A percentile compares a stretch with the other conserved stretches of the same genome.
phyloP scores from a whole-genome alignment of 164 flowering plant species.

The Chimonanthus praecox region DNA sequence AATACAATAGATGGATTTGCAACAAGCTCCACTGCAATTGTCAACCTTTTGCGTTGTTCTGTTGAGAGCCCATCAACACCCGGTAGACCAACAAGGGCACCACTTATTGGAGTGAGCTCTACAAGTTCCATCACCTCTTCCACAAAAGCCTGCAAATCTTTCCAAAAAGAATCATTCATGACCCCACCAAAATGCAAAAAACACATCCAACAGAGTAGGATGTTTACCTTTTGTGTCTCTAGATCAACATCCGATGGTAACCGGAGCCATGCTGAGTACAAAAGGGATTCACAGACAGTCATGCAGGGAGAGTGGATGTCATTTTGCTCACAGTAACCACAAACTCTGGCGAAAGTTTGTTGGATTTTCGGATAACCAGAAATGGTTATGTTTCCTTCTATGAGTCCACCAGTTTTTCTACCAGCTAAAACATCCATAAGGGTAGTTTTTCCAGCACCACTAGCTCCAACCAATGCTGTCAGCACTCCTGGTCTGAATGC shows the following conservation, averaged over 20 bases:
- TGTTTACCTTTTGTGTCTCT: slow-evolving; percentile 70
- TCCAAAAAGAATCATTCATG: slow-evolving; percentile 14
- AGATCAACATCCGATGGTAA: slow-evolving; percentile 65
- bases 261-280: slow-evolving; percentile 95
- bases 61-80: slow-evolving; percentile 96
- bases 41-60: slow-evolving; percentile 91
- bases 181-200: background rate
- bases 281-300: slow-evolving; percentile 84
- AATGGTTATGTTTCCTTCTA: slow-evolving; percentile 78
- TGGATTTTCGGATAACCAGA: slow-evolving; percentile 91
- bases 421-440: slow-evolving; percentile 99
- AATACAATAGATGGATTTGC: slow-evolving; percentile 98
- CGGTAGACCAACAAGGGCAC: slow-evolving; percentile 90
- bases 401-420: slow-evolving; percentile 89
- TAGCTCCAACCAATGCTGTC: slow-evolving; percentile 94
- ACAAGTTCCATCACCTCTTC: slow-evolving; percentile 99
- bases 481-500: slow-evolving; percentile 96
- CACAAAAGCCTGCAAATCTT: slow-evolving; percentile 69
- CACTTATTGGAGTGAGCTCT: slow-evolving; percentile 78
- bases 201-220: background rate
- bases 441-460: slow-evolving; percentile 99
- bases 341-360: slow-evolving; percentile 95
- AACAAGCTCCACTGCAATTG: slow-evolving; percentile 97
- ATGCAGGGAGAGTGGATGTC: slow-evolving; percentile 96
- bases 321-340: slow-evolving; percentile 99